Conservation (phyloP, 306 rosid genomes). For the Citrullus mucosospermus region DNA sequence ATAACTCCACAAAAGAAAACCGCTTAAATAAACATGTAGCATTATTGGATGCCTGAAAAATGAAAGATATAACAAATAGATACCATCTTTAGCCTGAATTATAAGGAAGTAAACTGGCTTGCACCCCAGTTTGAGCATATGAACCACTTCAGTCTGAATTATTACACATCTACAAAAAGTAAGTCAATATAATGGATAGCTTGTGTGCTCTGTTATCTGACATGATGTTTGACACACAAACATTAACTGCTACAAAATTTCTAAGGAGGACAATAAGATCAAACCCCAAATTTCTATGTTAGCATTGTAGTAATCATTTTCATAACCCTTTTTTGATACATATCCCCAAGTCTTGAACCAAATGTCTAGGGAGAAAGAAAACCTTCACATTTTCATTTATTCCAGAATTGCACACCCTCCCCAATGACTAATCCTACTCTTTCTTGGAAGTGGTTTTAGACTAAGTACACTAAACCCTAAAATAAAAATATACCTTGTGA, state of each 20-base stretch:
- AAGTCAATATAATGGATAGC: not conserved
- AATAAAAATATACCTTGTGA: constrained; percentile 36
- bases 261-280: not conserved
- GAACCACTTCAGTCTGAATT: not conserved
- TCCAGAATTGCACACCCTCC: not conserved
- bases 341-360: not conserved
- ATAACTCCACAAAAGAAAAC: not conserved
- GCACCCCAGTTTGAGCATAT: not conserved
- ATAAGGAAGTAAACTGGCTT: not conserved
- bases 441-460: not conserved
- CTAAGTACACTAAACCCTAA: not conserved
- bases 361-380: not conserved
- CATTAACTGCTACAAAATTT: not conserved
- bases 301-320: not conserved
- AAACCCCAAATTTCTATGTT: not conserved
- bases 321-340: not conserved
- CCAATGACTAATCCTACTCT: not conserved
- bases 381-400: not conserved
- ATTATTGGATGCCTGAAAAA: not conserved
- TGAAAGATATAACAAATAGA: not conserved
- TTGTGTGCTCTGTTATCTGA: not conserved
- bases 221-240: not conserved
- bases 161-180: not conserved
- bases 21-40: not conserved
- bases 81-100: not conserved